These are phyloP conservation scores for Aspergillus persii DNA, from an alignment of 2,329 filamentous ascomycete genomes.

Conservation along the genomic window DNA sequence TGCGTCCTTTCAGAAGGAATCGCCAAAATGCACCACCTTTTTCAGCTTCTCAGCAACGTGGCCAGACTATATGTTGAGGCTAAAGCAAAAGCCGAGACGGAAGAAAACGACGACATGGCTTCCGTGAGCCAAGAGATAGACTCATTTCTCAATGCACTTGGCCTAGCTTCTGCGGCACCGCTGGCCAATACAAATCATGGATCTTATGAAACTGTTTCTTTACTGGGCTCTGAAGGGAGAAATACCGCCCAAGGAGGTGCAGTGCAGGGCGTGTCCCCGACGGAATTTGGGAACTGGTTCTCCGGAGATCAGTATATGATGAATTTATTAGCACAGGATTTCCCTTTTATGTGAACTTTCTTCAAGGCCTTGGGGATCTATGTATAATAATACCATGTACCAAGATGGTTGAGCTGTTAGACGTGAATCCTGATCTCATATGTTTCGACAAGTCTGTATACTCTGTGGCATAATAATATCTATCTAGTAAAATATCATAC, in stretches of 20 bases:
- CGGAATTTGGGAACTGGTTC: conserved; percentile 62
- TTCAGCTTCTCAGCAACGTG: conserved; percentile 60
- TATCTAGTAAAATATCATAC: no score
- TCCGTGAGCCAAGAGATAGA: conserved; percentile 61
- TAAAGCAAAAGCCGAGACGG: conserved; percentile 55
- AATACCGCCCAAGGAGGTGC: neutral
- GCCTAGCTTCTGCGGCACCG: conserved; percentile 49
- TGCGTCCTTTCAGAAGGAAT: conserved; percentile 57
- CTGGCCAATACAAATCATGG: conserved; percentile 4
- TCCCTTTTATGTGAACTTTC: no score
- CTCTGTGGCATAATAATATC: no score
- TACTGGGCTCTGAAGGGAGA: no score
- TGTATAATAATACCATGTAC: no score
- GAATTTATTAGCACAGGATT: conserved; percentile 47
- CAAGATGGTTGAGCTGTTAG: no score
- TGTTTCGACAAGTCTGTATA: no score
- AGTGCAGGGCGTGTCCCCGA: conserved; percentile 23
- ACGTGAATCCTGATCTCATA: no score
- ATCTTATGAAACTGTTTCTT: no score
- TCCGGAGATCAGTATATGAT: conserved; percentile 65
- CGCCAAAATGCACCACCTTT: conserved; percentile 61
- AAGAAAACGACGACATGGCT: conserved; percentile 46
- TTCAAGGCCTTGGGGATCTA: no score
- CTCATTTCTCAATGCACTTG: conserved; percentile 62
- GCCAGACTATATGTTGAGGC: conserved; percentile 62